Conservation (phyloP, 352 stramenopile species). For the Globisporangium barbulae region DNA sequence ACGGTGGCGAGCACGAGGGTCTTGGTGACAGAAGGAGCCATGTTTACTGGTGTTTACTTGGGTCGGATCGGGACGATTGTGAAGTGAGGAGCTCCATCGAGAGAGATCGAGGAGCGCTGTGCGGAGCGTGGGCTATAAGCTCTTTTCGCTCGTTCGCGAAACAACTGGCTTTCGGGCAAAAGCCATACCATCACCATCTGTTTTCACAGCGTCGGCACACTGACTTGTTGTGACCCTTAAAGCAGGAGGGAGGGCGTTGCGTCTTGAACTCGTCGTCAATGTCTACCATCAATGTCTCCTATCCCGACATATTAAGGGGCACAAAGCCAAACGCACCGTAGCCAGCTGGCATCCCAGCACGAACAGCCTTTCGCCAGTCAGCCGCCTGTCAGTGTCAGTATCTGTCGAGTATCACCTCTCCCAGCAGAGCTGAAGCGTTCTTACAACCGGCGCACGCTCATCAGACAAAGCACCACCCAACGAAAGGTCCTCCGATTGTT, state of each 20-base stretch:
- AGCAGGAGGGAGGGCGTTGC: too few species aligned
- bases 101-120: background rate
- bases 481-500: too few species aligned
- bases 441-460: too few species aligned
- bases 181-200: background rate
- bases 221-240: too few species aligned
- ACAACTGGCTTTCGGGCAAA: background rate
- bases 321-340: background rate
- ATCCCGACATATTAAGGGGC: background rate
- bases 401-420: too few species aligned
- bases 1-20: slow-evolving; percentile 20
- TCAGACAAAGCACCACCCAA: too few species aligned
- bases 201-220: too few species aligned
- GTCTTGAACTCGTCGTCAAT: background rate
- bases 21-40: slow-evolving; percentile 17
- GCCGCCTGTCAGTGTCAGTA: too few species aligned
- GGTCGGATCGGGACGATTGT: background rate
- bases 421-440: too few species aligned
- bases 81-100: slow-evolving; percentile 1
- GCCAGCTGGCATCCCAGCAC: background rate
- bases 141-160: background rate
- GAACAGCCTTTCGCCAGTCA: background rate
- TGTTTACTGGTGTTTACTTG: background rate
- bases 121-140: background rate
- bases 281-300: background rate